Evolutionary conservation across 1,139 yeast genomes (phyloP), one percentile per base, ranked within the genome.

Genomic region (Sugiyamaella xylanicola): DNA sequence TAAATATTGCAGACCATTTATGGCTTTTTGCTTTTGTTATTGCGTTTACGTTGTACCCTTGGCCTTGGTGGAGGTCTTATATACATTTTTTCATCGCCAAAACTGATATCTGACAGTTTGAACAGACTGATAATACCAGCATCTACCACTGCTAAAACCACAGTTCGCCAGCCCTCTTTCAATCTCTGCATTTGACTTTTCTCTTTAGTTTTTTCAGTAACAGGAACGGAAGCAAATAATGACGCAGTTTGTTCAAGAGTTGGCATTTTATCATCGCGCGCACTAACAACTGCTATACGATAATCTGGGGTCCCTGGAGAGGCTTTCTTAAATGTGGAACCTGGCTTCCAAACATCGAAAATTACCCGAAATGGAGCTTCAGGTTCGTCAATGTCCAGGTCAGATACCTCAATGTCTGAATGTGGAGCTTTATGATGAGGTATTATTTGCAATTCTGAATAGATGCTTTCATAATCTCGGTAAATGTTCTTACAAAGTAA

Each of bases 291-390:
- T 2, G 82, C 77, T 1, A 92, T 71, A 61, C 86, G 90, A 65
- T 83, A 92, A 68, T 92, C 93, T 0, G 97, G 96, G 0, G 67
- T 61, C 0, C 89, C 87, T 0, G 92, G 91, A 29, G 69, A 67
- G 44, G 83, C 84, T 65, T 91, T 91, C 56, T 84, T 84, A 71
- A 88, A 92, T 8, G 60, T 57, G 69, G 70, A 71, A 0, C 86
- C 75, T 0, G 98, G 98, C 69, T 88, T 91, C 97, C 97, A 92
- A 1, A 89, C 89, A 64, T 87, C 79, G 64, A 78, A 91, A 0
- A 77, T 72, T 20, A 75, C 61, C 13, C 59, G 51, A 39, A 58
- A 63, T n/a, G 67, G 64, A 9, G 53, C 53, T 19, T 53, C 58
- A 8, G 64, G 56, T 36, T 51, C 55, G 8, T 51, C 42, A 2